A percentile compares a stretch with the other conserved stretches of the same genome.
These are phyloP conservation scores for Letharia columbiana DNA, from an alignment of 495 filamentous ascomycete species.

Conservation along the genomic window DNA sequence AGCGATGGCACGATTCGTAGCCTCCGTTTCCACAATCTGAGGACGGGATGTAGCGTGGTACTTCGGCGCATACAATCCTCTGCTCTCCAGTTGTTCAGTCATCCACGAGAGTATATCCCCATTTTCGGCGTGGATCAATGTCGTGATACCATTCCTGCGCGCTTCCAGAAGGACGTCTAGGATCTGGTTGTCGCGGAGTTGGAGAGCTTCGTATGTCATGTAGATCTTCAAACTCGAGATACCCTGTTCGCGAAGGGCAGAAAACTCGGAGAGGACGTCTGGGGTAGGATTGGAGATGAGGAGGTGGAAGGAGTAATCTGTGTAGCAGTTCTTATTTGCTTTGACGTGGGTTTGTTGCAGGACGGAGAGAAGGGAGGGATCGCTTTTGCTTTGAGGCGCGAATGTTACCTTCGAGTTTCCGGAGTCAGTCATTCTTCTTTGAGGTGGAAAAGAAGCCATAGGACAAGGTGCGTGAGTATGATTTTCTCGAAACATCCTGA, in stretches of 20 bases:
- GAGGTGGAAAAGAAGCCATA: not conserved
- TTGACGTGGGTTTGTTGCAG: conserved; percentile 41
- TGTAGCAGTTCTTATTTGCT: conserved; percentile 42
- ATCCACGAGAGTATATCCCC: conserved; percentile 46
- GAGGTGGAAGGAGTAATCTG: conserved; percentile 55
- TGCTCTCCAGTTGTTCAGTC: conserved; percentile 39
- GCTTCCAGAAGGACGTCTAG: conserved; percentile 46
- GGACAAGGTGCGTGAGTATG: not conserved
- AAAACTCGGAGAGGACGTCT: conserved; percentile 40
- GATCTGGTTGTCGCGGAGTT: conserved; percentile 48
- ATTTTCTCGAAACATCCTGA: not conserved
- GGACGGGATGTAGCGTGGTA: conserved; percentile 48
- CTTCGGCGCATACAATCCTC: conserved; percentile 40
- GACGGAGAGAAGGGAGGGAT: conserved; percentile 40
- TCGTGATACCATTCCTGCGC: conserved; percentile 41
- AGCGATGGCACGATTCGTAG: conserved; percentile 49
- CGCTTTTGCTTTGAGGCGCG: conserved; percentile 44
- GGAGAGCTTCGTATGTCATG: conserved; percentile 54
- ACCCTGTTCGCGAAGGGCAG: conserved; percentile 34
- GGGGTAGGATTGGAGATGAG: conserved; percentile 45
- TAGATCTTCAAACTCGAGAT: conserved; percentile 54
- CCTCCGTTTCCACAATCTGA: conserved; percentile 48
- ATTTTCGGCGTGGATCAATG: conserved; percentile 57
- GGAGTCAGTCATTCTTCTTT: not conserved
- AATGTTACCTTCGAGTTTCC: conserved; percentile 36